A percentile compares a stretch with the other conserved stretches of the same genome.
Evolutionary conservation across 805 yeast genomes (phyloP).

Genomic region (Candida corydali): DNA sequence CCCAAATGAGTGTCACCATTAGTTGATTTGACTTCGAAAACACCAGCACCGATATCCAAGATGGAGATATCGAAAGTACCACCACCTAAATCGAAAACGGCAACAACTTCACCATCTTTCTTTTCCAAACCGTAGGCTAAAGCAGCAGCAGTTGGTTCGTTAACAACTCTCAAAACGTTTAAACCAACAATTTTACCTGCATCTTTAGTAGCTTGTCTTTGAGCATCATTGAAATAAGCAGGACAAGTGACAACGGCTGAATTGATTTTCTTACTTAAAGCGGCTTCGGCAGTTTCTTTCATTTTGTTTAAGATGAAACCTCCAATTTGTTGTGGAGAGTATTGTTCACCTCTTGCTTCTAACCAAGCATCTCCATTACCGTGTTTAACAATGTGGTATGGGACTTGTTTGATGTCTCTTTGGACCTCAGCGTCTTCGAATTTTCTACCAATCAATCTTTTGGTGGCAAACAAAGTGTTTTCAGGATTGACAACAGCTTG

Average conservation of each 20-base stretch:
- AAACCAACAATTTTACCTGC: conserved; percentile 97
- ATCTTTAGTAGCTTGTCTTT: conserved; percentile 92
- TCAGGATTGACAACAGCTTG: conserved; percentile 94
- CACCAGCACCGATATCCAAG: conserved; percentile 96
- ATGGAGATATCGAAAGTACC: conserved; percentile 98
- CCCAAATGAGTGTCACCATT: conserved; percentile 94
- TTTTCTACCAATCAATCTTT: conserved; percentile 91
- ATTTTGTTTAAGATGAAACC: conserved; percentile 90
- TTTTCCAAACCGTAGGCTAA: conserved; percentile 90
- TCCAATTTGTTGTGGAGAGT: conserved; percentile 95
- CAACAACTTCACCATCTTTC: conserved; percentile 77
- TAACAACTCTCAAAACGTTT: conserved; percentile 83
- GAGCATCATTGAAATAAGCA: conserved; percentile 87
- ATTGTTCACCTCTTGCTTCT: conserved; percentile 79
- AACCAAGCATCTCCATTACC: conserved; percentile 95
- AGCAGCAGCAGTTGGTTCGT: conserved; percentile 93
- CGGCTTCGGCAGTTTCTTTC: conserved; percentile 97
- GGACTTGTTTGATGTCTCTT: conserved; percentile 81
- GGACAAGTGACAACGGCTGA: conserved; percentile 92
- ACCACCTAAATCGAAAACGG: conserved; percentile 97
- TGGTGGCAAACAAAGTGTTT: conserved; percentile 91
- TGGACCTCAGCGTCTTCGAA: conserved; percentile 87
- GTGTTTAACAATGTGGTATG: conserved; percentile 88
- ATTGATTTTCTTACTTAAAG: conserved; percentile 80
- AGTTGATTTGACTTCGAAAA: conserved; percentile 94